Percentiles rank a stretch among this genome's conserved stretches.
Evolutionary conservation across 768 basidiomycete species (phyloP).

Genomic region (Clavaria fumosa): DNA sequence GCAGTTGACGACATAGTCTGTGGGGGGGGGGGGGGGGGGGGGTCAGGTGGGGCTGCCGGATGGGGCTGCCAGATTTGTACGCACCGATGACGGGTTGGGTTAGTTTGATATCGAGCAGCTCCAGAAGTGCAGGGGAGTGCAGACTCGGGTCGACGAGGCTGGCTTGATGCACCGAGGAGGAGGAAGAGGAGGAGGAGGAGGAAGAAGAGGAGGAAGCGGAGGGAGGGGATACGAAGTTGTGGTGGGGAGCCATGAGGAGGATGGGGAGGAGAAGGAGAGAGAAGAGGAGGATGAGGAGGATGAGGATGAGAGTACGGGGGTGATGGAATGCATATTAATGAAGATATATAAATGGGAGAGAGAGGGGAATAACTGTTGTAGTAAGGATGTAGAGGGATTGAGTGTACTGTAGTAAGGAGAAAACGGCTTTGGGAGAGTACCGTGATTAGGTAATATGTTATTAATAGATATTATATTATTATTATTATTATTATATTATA

Average conservation of each 20-base stretch:
- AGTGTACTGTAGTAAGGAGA: too few species aligned
- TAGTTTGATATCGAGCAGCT: constrained; percentile 54
- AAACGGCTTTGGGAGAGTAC: too few species aligned
- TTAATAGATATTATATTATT: too few species aligned
- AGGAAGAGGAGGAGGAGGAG: constrained; percentile 12
- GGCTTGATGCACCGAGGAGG: constrained; percentile 26
- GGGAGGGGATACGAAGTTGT: background rate
- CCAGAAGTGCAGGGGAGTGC: constrained; percentile 51
- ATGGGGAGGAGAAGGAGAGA: constrained; percentile 3
- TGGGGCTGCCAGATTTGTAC: too few species aligned
- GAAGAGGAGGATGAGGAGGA: too few species aligned
- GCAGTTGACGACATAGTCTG: constrained; percentile 57
- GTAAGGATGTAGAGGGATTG: too few species aligned
- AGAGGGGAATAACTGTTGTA: too few species aligned
- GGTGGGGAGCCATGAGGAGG: constrained; percentile 1
- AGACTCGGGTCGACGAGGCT: constrained; percentile 45
- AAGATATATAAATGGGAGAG: too few species aligned
- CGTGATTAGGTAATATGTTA: too few species aligned
- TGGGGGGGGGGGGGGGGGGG: constrained; percentile 6
- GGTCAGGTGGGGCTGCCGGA: background rate
- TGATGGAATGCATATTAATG: too few species aligned
- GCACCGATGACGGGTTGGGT: constrained; percentile 47
- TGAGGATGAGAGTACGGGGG: too few species aligned
- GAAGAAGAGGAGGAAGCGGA: constrained; percentile 12
- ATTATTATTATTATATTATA: too few species aligned